phyloP scores from a whole-genome alignment of 257 asterid genomes.

The Sherardia arvensis region DNA sequence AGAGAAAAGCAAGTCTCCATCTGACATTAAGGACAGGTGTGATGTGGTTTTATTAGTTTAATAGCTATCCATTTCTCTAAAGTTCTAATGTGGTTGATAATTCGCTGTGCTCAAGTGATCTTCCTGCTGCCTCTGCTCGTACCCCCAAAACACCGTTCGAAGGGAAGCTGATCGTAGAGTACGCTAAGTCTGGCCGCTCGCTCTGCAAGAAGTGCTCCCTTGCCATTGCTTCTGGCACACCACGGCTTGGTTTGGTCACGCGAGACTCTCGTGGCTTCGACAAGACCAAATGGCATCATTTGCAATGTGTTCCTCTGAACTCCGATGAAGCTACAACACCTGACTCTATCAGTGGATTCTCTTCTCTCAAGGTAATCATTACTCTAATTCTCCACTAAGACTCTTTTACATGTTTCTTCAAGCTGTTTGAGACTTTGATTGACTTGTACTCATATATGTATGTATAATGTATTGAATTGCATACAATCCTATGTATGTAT shows the following conservation, averaged over 20 bases:
- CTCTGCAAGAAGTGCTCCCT: conserved; percentile 78
- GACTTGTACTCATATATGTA: too few relatives aligned
- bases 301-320: conserved; percentile 48
- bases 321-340: too few relatives aligned
- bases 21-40: conserved; percentile 71
- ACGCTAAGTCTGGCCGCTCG: conserved; percentile 84
- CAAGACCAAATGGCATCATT: conserved; percentile 89
- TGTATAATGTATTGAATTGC: not conserved
- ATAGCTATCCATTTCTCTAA: not conserved
- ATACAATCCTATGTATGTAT: not conserved
- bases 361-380: conserved; percentile 54
- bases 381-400: not conserved
- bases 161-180: conserved; percentile 51
- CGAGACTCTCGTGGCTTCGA: conserved; percentile 77
- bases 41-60: conserved; percentile 8
- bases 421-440: not conserved
- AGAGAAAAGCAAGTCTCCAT: conserved; percentile 43
- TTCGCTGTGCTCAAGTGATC: not conserved
- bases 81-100: not conserved
- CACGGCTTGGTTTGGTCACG: conserved; percentile 61
- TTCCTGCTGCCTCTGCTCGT: too few relatives aligned
- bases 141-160: conserved; percentile 19
- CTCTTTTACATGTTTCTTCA: too few relatives aligned
- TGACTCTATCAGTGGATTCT: conserved; percentile 59
- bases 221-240: conserved; percentile 44